These are phyloP conservation scores for Rutstroemia sp. DNA, from an alignment of 2,329 filamentous ascomycete genomes.

Conservation along the genomic window DNA sequence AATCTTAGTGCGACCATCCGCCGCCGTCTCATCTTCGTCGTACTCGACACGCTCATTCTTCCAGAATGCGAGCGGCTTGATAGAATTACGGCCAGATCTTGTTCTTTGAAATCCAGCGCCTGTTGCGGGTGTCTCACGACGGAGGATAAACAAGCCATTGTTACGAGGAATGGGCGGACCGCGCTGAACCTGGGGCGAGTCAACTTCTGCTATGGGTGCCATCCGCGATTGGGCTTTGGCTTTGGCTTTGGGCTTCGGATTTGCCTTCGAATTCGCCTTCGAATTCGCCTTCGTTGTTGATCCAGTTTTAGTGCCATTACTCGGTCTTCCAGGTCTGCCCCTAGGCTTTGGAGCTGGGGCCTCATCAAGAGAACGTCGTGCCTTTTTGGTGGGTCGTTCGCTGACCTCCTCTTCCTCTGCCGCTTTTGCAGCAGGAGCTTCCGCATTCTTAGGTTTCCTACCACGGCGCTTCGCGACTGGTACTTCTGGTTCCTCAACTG, in stretches of 20 bases:
- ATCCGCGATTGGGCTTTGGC: slow-evolving; percentile 13
- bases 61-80: slow-evolving; percentile 79
- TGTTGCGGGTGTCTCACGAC: slow-evolving; percentile 38
- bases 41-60: slow-evolving; percentile 73
- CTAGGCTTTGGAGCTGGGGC: slow-evolving; percentile 5
- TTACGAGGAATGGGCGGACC: slow-evolving; percentile 35
- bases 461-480: slow-evolving; percentile 1
- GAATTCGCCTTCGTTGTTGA: slow-evolving; percentile 15
- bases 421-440: slow-evolving; percentile 3
- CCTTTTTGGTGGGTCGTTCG: slow-evolving; percentile 15
- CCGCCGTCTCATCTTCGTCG: slow-evolving; percentile 47
- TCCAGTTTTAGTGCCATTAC: slow-evolving; percentile 11
- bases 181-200: slow-evolving; percentile 25
- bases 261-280: slow-evolving; percentile 14
- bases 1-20: slow-evolving; percentile 39
- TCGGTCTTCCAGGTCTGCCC: background rate
- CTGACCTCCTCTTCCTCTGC: slow-evolving; percentile 2
- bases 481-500: slow-evolving; percentile 1
- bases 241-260: slow-evolving; percentile 12
- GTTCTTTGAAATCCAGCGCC: slow-evolving; percentile 39
- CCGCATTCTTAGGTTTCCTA: slow-evolving; percentile 15
- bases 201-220: slow-evolving; percentile 17
- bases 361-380: slow-evolving; percentile 13
- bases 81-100: slow-evolving; percentile 70
- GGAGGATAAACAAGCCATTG: slow-evolving; percentile 41